Base-by-base conservation (phyloP, 805 yeast genomes). In the Candida schatavii region DNA sequence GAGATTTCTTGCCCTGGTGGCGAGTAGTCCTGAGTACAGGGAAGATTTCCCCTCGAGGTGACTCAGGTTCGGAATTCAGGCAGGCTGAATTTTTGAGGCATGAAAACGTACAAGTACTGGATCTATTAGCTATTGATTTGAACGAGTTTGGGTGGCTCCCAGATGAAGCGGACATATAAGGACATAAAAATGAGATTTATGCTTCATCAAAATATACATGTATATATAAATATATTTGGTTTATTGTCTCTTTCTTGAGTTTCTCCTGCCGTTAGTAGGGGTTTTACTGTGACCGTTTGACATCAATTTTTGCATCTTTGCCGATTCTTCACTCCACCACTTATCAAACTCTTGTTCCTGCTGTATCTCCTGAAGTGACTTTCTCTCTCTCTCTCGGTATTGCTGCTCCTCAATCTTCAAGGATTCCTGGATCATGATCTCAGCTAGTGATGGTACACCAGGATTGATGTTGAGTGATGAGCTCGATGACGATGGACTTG, bases 311-410 rank as follows among this genome's bases (percentile, higher is more conserved):
- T 84, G 91, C 5, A 83, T 84, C 39, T 75, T 69, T n/a, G 70
- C 69, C 41, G 88, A 74, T 54, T 89, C 96, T 48, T 78, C 80
- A 28, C 78, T 84, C 90, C 95, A 89, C 97, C 97, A 89, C 45
- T 67, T 74, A 22, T 83, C 89, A 66, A 89, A 89, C 55, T 83
- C 88, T 54, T 86, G 87, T 48, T 89, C 96, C 49, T 82, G 83
- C 55, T 82, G 83, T 35, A 85, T 75, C 44, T 89, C 96, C 35
- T 77, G 81, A 33, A 86, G 59, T 1, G 86, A 70, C 41, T 70
- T 70, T 10, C 60, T 48, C 22, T 61, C 60, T 1, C 47, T 46
- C 37, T 65, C 63, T 43, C 53, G 55, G 23, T 50, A 51, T 38
- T 59, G 61, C 1, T 50, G 47, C 15, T 55, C 62, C 47, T 66